Evolutionary conservation across 371 early-diverging fungal genomes (phyloP).

Genomic region (Mucor indicus): DNA sequence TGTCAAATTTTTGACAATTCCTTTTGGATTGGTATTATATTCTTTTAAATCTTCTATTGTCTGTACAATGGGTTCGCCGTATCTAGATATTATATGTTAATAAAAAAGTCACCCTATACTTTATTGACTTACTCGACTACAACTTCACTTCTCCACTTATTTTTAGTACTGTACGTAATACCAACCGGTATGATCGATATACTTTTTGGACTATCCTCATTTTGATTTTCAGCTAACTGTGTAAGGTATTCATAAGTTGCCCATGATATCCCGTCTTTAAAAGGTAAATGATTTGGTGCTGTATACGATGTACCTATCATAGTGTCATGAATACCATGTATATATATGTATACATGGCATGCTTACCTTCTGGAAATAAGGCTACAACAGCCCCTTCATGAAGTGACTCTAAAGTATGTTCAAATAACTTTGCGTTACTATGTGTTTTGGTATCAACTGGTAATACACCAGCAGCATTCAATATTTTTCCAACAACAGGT

Average conservation of each 20-base stretch:
- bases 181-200: conserved; percentile 49
- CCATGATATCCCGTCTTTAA: conserved; percentile 59
- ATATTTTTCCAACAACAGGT: conserved; percentile 36
- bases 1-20: conserved; percentile 48
- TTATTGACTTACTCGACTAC: conserved; percentile 45
- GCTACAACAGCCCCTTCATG: conserved; percentile 50
- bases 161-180: conserved; percentile 55
- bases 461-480: conserved; percentile 48
- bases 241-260: conserved; percentile 44
- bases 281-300: conserved; percentile 46
- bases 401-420: conserved; percentile 47
- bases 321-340: background rate
- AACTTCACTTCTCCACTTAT: conserved; percentile 54
- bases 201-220: conserved; percentile 4
- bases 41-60: conserved; percentile 28
- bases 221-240: conserved; percentile 16
- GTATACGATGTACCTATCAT: conserved; percentile 55
- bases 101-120: background rate
- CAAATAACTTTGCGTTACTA: conserved; percentile 52
- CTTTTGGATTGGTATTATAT: conserved; percentile 40
- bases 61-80: conserved; percentile 47
- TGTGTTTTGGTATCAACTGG: conserved; percentile 57
- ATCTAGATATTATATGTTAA: conserved; percentile 18
- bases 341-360: background rate
- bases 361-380: conserved; percentile 56